These are phyloP conservation scores for Amaranthus palmeri DNA, from an alignment of 148 eudicot species.

Conservation along the genomic window DNA sequence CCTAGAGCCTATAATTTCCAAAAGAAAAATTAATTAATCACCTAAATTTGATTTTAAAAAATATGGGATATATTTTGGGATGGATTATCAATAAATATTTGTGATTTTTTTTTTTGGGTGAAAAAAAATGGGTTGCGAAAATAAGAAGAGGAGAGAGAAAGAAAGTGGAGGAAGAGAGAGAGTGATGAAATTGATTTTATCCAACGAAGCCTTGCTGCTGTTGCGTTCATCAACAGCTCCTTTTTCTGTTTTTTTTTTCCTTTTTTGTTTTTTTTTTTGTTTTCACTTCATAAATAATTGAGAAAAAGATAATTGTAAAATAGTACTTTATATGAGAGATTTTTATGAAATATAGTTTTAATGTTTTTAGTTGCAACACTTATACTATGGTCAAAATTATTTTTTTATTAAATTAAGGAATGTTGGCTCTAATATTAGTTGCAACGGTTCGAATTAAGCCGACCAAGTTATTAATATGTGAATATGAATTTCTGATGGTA, in stretches of 20 bases:
- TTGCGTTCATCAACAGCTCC: slow-evolving; percentile 27
- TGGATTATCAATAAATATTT: not conserved
- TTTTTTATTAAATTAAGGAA: no score
- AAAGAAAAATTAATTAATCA: not conserved
- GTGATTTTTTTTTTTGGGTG: no score
- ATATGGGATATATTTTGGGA: not conserved
- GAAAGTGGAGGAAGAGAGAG: not conserved
- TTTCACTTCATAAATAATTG: not conserved
- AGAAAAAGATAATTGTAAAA: not conserved
- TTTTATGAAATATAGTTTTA: no score
- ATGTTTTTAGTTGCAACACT: no score
- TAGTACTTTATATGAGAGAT: not conserved
- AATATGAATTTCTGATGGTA: no score
- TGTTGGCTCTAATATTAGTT: no score
- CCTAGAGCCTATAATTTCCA: not conserved
- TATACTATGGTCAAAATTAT: no score
- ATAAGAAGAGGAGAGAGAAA: not conserved
- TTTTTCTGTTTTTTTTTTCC: slow-evolving; percentile 2
- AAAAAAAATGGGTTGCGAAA: not conserved
- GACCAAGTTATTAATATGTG: no score
- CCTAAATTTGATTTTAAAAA: not conserved
- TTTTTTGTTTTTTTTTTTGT: not conserved
- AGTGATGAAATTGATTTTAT: not conserved
- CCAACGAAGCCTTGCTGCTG: slow-evolving; percentile 22
- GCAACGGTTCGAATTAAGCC: no score